These are phyloP conservation scores for Borealophlyctis nickersoniae DNA, from an alignment of 192 early-diverging fungal genomes.

Conservation along the genomic window DNA sequence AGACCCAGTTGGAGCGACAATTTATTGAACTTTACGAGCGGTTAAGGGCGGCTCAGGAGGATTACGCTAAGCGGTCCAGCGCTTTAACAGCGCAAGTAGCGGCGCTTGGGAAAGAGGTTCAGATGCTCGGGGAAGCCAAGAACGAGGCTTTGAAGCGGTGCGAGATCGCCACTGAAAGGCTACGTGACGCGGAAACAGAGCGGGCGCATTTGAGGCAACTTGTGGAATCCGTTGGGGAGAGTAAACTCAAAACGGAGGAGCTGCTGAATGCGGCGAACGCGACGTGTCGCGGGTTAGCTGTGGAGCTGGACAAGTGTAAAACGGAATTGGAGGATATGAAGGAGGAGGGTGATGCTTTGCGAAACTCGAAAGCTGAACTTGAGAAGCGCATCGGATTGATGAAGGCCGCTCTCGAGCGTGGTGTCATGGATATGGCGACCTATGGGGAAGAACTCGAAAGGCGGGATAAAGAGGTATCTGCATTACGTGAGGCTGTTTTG, in stretches of 20 bases:
- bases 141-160: not conserved
- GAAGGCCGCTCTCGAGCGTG: not conserved
- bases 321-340: not conserved
- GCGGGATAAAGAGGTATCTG: not conserved
- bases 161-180: slow-evolving; percentile 2
- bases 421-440: slow-evolving; percentile 6
- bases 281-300: slow-evolving; percentile 9
- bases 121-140: slow-evolving; percentile 3
- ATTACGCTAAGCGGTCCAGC: slow-evolving; percentile 7
- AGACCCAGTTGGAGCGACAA: slow-evolving; percentile 13
- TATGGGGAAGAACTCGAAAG: not conserved
- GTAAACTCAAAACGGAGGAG: slow-evolving; percentile 28
- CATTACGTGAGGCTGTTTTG: not conserved
- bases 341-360: not conserved
- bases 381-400: not conserved
- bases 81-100: not conserved
- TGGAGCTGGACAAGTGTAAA: slow-evolving; percentile 8
- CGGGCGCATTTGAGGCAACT: slow-evolving; percentile 24
- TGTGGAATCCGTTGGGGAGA: slow-evolving; percentile 15
- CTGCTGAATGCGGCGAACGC: slow-evolving; percentile 22
- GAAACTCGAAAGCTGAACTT: not conserved
- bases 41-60: slow-evolving; percentile 4
- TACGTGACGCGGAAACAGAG: slow-evolving; percentile 26
- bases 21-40: slow-evolving; percentile 8
- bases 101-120: slow-evolving; percentile 7